A percentile compares a stretch with the other conserved stretches of the same genome.
phyloP scores from a whole-genome alignment of 1,139 yeast genomes.

The Taphrina communis region DNA sequence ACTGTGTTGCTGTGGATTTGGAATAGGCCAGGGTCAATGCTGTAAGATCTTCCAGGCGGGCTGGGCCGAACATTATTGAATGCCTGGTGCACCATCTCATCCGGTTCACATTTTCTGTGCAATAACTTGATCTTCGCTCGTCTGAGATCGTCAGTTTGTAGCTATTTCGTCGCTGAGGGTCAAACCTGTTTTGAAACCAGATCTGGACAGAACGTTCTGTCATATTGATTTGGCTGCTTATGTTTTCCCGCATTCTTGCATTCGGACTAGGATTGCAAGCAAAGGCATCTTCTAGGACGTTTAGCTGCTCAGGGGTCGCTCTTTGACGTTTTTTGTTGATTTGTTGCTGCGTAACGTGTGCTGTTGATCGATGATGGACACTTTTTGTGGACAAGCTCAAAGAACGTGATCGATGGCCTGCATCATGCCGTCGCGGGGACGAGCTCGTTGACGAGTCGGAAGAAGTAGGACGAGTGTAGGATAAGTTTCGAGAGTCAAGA shows the following conservation, averaged over 20 bases:
- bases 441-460: constrained; percentile 13
- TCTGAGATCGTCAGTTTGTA: constrained; percentile 17
- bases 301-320: constrained; percentile 85
- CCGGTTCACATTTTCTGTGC: constrained; percentile 44
- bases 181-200: constrained; percentile 82
- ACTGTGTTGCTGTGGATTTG: constrained; percentile 47
- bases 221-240: constrained; percentile 80
- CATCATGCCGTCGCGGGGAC: background rate
- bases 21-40: constrained; percentile 57
- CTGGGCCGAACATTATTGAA: constrained; percentile 51
- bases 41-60: constrained; percentile 64
- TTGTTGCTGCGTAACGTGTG: constrained; percentile 53
- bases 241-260: constrained; percentile 63
- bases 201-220: constrained; percentile 89
- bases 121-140: constrained; percentile 46
- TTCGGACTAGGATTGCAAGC: constrained; percentile 64
- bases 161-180: constrained; percentile 47
- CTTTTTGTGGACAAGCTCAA: constrained; percentile 13
- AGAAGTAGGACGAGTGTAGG: background rate
- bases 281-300: constrained; percentile 71
- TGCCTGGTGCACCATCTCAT: constrained; percentile 35
- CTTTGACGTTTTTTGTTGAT: constrained; percentile 54
- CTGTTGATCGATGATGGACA: constrained; percentile 39
- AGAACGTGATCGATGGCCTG: constrained; percentile 11
- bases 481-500: too few species aligned